Conservation (phyloP, 768 basidiomycete genomes). For the Exidia glandulosa region DNA sequence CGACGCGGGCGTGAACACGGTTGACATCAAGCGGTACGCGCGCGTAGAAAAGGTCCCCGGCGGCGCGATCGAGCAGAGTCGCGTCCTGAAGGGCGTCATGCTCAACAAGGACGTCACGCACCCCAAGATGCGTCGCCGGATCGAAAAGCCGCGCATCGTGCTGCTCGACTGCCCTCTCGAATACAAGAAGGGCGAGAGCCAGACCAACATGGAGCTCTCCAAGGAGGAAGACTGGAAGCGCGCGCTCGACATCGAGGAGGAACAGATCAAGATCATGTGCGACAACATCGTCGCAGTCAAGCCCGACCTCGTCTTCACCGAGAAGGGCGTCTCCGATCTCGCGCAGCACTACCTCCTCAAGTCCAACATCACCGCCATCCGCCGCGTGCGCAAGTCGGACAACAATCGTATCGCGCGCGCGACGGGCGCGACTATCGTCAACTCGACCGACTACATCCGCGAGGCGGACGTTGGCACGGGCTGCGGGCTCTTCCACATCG, state of each 20-base stretch:
- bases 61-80: slow-evolving; percentile 89
- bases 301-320: slow-evolving; percentile 90
- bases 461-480: slow-evolving; percentile 85
- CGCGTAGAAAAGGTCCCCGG: slow-evolving; percentile 96
- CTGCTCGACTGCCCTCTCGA: slow-evolving; percentile 91
- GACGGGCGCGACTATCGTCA: slow-evolving; percentile 92
- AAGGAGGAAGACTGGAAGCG: slow-evolving; percentile 90
- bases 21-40: slow-evolving; percentile 97
- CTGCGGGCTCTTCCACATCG: slow-evolving; percentile 93
- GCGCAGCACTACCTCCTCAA: slow-evolving; percentile 87
- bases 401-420: slow-evolving; percentile 98
- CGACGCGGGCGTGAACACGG: slow-evolving; percentile 67
- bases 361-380: slow-evolving; percentile 82
- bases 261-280: slow-evolving; percentile 85
- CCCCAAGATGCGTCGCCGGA: slow-evolving; percentile 88
- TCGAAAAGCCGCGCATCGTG: slow-evolving; percentile 79
- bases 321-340: slow-evolving; percentile 95
- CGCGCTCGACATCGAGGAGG: slow-evolving; percentile 91
- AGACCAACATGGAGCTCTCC: slow-evolving; percentile 97
- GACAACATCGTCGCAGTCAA: slow-evolving; percentile 83
- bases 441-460: slow-evolving; percentile 87
- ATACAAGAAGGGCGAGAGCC: slow-evolving; percentile 98
- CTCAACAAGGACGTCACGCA: slow-evolving; percentile 99
- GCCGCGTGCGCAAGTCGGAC: slow-evolving; percentile 97
- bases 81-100: slow-evolving; percentile 85